These are phyloP conservation scores for Hyphodiscus sp. DNA, from an alignment of 2,329 filamentous ascomycete species.

Conservation along the genomic window DNA sequence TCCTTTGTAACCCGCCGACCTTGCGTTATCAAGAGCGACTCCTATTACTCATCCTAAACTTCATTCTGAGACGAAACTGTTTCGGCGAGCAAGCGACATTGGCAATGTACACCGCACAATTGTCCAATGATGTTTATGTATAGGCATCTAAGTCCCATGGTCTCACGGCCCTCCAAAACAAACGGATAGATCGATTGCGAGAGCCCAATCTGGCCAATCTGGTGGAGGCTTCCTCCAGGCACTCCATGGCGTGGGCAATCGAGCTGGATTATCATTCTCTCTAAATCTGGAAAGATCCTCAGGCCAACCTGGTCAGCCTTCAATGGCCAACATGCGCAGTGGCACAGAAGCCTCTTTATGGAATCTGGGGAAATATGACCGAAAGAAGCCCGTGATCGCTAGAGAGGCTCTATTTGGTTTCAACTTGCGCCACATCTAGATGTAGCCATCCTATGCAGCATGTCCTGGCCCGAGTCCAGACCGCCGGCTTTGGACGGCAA, in stretches of 20 bases:
- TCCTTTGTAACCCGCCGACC: not conserved
- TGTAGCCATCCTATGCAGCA: not conserved
- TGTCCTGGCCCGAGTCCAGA: not conserved
- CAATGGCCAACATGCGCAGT: not conserved
- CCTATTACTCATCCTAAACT: not conserved
- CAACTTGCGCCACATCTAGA: not conserved
- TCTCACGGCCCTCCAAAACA: too few relatives aligned
- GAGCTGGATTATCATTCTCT: not conserved
- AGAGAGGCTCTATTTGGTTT: not conserved
- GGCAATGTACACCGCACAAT: not conserved
- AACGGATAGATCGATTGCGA: too few relatives aligned
- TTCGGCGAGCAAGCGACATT: conserved; percentile 13
- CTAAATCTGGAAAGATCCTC: not conserved
- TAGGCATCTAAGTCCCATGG: too few relatives aligned
- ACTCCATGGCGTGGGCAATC: not conserved
- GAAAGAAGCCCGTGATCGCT: not conserved
- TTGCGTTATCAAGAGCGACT: not conserved
- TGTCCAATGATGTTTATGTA: conserved; percentile 2
- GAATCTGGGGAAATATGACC: not conserved
- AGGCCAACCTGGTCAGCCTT: not conserved
- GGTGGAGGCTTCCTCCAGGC: too few relatives aligned
- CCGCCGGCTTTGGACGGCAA: not conserved
- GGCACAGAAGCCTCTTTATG: not conserved
- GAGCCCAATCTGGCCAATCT: too few relatives aligned
- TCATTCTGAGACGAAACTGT: conserved; percentile 19